Percentiles rank a stretch among this genome's conserved stretches.
Evolutionary conservation across 257 asterid species (phyloP).

Genomic region (Apocynum venetum): DNA sequence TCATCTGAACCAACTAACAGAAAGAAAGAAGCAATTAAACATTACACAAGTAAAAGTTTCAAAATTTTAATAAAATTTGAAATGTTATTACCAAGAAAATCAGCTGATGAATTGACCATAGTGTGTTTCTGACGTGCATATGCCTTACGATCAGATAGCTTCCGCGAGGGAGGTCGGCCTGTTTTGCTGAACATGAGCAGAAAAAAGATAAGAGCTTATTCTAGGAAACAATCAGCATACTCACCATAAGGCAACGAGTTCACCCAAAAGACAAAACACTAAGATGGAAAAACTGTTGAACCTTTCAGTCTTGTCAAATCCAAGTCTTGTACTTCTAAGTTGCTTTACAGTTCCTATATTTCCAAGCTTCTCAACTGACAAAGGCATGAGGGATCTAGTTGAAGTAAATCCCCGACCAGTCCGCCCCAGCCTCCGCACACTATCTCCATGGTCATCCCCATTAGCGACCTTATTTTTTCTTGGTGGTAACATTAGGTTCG

Average conservation of each 20-base stretch:
- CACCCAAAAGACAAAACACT: slow-evolving; percentile 5
- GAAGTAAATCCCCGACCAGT: slow-evolving; percentile 69
- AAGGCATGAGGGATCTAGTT: slow-evolving; percentile 64
- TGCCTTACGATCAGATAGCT: slow-evolving; percentile 84
- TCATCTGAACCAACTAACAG: slow-evolving; percentile 67
- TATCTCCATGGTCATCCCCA: slow-evolving; percentile 61
- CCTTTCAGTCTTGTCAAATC: slow-evolving; percentile 80
- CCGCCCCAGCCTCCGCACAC: slow-evolving; percentile 84
- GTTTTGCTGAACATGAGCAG: slow-evolving; percentile 52
- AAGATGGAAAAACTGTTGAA: slow-evolving; percentile 16
- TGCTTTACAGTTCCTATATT: slow-evolving; percentile 77
- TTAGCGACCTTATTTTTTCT: slow-evolving; percentile 59
- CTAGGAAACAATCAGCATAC: neutral
- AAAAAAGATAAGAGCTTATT: slow-evolving; percentile 20
- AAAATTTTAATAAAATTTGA: neutral
- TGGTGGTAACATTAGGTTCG: slow-evolving; percentile 73
- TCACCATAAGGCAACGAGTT: neutral
- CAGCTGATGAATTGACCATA: slow-evolving; percentile 48
- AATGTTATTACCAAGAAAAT: slow-evolving; percentile 62
- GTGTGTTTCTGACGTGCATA: slow-evolving; percentile 71
- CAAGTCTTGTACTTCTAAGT: slow-evolving; percentile 76
- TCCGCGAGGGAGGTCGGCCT: slow-evolving; percentile 81
- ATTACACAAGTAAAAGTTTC: slow-evolving; percentile 1
- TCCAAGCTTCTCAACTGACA: slow-evolving; percentile 63
- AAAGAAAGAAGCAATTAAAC: slow-evolving; percentile 21